phyloP scores from a whole-genome alignment of 345 rosid species.

The Eutrema heterophyllum region DNA sequence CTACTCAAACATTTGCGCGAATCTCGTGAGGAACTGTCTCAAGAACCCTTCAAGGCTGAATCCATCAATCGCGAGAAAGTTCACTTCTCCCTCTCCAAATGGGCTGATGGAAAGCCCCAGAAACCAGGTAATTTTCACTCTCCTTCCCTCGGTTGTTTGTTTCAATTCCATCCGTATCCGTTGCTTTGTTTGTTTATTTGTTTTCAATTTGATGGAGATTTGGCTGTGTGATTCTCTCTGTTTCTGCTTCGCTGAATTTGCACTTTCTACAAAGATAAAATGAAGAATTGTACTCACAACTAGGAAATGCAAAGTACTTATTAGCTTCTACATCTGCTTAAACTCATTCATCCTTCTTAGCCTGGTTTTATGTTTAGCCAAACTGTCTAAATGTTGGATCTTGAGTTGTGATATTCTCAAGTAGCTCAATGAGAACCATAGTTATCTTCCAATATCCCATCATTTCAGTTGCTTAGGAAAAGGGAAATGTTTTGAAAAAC shows the following conservation, averaged over 20 bases:
- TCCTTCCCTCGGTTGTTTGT: background rate
- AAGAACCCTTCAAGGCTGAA: conserved; percentile 62
- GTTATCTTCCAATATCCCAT: background rate
- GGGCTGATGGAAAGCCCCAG: conserved; percentile 64
- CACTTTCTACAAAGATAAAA: no score
- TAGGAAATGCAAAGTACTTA: background rate
- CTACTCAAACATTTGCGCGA: conserved; percentile 76
- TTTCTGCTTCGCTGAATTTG: background rate
- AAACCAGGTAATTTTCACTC: conserved; percentile 45
- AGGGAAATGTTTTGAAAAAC: no score
- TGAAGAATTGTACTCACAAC: no score
- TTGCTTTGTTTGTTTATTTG: background rate
- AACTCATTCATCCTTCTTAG: background rate
- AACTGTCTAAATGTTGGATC: background rate
- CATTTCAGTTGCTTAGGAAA: background rate
- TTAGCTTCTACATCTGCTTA: background rate
- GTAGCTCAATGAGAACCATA: background rate
- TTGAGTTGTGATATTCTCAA: background rate
- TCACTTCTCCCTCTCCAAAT: conserved; percentile 10
- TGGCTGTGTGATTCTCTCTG: background rate
- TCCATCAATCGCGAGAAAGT: conserved; percentile 74
- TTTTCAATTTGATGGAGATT: background rate
- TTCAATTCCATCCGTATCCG: no score
- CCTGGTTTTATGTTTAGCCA: background rate
- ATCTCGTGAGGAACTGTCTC: conserved; percentile 71